Percentiles rank a stretch among this genome's conserved stretches.
These are phyloP conservation scores for Myxozyma melibiosi DNA, from an alignment of 805 yeast species.

Conservation along the genomic window DNA sequence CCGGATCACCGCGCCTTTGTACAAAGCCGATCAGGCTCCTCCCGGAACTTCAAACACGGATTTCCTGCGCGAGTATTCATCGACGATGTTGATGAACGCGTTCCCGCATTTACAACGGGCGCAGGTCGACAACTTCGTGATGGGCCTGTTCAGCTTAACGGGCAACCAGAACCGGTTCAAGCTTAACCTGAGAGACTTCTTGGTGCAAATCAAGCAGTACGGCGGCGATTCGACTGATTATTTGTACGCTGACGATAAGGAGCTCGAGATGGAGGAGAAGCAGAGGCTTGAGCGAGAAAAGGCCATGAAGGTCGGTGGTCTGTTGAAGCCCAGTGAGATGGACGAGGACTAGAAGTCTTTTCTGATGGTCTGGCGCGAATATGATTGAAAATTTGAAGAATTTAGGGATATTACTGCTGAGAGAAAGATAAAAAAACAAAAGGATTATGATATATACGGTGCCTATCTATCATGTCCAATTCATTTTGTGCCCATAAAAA, in stretches of 20 bases:
- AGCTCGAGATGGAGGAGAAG: slow-evolving; percentile 70
- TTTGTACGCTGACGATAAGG: slow-evolving; percentile 90
- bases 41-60: slow-evolving; percentile 80
- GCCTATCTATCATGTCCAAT: too few species aligned
- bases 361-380: too few species aligned
- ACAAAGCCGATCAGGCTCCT: slow-evolving; percentile 77
- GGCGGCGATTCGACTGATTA: slow-evolving; percentile 97
- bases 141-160: slow-evolving; percentile 69
- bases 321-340: slow-evolving; percentile 91
- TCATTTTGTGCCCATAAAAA: too few species aligned
- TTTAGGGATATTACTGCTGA: neutral
- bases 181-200: slow-evolving; percentile 87
- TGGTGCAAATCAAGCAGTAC: slow-evolving; percentile 91
- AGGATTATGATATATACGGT: too few species aligned
- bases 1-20: slow-evolving; percentile 75
- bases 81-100: slow-evolving; percentile 79
- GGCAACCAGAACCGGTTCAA: slow-evolving; percentile 74
- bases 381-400: too few species aligned
- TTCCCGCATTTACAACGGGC: slow-evolving; percentile 86
- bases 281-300: slow-evolving; percentile 70
- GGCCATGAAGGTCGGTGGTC: slow-evolving; percentile 88
- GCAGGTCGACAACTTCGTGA: slow-evolving; percentile 79
- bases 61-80: slow-evolving; percentile 78
- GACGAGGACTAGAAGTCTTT: slow-evolving; percentile 31
- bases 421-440: neutral